Conservation (phyloP, 139 green algal genomes). For the Choricystis sp. region DNA sequence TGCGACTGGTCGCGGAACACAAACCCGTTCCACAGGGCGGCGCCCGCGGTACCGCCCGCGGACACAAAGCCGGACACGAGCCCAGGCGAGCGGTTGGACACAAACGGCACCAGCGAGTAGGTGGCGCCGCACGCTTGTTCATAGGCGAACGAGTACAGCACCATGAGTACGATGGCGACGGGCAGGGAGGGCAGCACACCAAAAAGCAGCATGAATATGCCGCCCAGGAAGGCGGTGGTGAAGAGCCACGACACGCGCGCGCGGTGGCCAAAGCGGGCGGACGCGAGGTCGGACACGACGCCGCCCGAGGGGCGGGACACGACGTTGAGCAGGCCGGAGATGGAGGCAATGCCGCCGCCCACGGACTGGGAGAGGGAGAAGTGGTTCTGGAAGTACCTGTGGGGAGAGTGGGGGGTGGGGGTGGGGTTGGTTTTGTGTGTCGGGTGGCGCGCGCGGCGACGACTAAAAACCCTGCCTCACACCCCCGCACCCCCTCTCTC, state of each 20-base stretch:
- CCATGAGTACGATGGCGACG: not conserved
- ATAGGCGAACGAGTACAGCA: not conserved
- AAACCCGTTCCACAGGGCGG: not conserved
- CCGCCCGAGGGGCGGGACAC: conserved; percentile 69
- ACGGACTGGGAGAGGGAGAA: conserved; percentile 39
- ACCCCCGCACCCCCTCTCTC: too few relatives aligned
- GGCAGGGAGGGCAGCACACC: not conserved
- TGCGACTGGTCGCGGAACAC: not conserved
- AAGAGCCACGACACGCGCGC: conserved; percentile 55
- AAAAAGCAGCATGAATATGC: not conserved
- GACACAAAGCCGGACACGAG: not conserved
- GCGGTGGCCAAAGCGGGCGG: conserved; percentile 41
- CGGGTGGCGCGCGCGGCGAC: not conserved
- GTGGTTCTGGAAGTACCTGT: conserved; percentile 18
- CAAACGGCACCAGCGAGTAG: not conserved
- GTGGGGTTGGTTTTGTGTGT: not conserved
- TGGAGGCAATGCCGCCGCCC: conserved; percentile 43
- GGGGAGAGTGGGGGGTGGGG: not conserved
- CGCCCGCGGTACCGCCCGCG: not conserved
- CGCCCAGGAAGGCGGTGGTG: not conserved
- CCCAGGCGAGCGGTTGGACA: not conserved
- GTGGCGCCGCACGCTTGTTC: not conserved
- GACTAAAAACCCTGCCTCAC: too few relatives aligned
- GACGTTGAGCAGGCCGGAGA: conserved; percentile 86
- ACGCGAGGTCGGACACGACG: conserved; percentile 35